Evolutionary conservation across 2,329 filamentous ascomycete species (phyloP).

Genomic region (Pestalotiopsis sp.): DNA sequence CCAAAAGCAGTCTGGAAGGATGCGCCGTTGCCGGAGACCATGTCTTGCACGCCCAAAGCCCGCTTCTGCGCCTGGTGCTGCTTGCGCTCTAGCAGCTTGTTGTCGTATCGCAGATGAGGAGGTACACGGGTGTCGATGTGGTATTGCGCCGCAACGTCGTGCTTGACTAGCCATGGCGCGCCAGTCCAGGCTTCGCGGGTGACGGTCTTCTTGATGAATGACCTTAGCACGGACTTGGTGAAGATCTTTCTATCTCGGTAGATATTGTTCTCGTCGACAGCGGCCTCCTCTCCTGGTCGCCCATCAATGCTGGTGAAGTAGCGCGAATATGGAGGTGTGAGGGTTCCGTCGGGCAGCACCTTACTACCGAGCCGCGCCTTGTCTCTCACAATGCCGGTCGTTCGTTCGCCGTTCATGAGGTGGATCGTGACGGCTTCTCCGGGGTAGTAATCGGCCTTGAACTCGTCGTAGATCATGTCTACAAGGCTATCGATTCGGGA

Average conservation of each 20-base stretch:
- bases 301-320: constrained; percentile 80
- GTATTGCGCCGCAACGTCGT: constrained; percentile 79
- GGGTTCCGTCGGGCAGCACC: constrained; percentile 66
- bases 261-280: constrained; percentile 82
- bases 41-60: constrained; percentile 44
- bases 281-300: constrained; percentile 69
- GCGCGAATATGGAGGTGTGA: constrained; percentile 72
- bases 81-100: constrained; percentile 76
- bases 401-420: constrained; percentile 67
- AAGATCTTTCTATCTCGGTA: constrained; percentile 88
- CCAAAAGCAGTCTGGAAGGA: constrained; percentile 38
- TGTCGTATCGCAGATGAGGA: constrained; percentile 78
- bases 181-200: constrained; percentile 90
- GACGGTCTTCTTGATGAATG: constrained; percentile 95
- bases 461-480: constrained; percentile 72
- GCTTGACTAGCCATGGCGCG: constrained; percentile 95
- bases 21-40: constrained; percentile 33
- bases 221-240: constrained; percentile 89
- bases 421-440: constrained; percentile 81
- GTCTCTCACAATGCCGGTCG: constrained; percentile 78
- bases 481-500: constrained; percentile 85
- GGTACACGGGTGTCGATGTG: constrained; percentile 88
- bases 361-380: constrained; percentile 76
- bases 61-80: constrained; percentile 70
- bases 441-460: constrained; percentile 88